phyloP scores from a whole-genome alignment of 306 rosid genomes.

The Vachellia pachyceras region DNA sequence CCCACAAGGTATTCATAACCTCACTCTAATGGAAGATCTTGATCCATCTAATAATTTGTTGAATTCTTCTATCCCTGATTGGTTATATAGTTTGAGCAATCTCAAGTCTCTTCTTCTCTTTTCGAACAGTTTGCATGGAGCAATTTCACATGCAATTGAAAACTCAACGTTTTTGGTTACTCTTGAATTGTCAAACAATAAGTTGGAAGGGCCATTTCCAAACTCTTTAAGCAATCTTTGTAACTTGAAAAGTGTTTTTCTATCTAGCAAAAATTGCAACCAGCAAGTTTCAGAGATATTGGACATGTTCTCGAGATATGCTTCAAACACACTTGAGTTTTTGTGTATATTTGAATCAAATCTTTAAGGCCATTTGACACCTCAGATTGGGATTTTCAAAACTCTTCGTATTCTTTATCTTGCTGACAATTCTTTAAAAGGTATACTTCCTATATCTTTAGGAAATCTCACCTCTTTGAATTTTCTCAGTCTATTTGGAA shows the following conservation, averaged over 20 bases:
- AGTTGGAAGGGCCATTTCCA: background rate
- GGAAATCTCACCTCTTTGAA: background rate
- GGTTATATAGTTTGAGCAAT: background rate
- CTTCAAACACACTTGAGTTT: too few species aligned
- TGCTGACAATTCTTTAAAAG: background rate
- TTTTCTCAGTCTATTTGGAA: background rate
- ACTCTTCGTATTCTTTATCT: background rate
- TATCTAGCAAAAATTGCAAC: background rate
- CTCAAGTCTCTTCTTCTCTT: background rate
- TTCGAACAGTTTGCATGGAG: background rate
- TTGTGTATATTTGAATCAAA: too few species aligned
- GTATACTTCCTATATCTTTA: background rate
- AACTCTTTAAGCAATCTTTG: constrained; percentile 19
- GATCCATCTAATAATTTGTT: too few species aligned
- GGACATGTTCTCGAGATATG: too few species aligned
- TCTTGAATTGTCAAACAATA: background rate
- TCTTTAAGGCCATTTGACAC: too few species aligned
- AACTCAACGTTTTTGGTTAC: background rate
- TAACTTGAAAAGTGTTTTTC: constrained; percentile 1
- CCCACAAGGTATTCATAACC: too few species aligned
- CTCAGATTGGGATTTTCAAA: background rate
- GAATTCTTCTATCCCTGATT: too few species aligned
- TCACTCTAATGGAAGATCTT: too few species aligned
- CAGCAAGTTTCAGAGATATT: background rate
- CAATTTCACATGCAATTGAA: too few species aligned